Conservation (phyloP, 805 yeast species). For the Vanderwaltozyma tropicalis region DNA sequence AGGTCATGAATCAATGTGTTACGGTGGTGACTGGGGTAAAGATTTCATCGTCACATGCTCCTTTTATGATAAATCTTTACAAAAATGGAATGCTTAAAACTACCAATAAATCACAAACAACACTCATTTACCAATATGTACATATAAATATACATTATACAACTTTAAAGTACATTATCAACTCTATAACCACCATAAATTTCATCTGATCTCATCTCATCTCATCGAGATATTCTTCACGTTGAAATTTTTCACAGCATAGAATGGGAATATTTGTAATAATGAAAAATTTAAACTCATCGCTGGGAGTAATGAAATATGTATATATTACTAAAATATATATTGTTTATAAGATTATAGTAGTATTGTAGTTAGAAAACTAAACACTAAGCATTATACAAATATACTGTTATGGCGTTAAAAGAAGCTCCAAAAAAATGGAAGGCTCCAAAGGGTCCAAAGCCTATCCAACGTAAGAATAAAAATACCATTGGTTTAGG, state of each 20-base stretch:
- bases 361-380: background rate
- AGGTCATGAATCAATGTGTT: conserved; percentile 86
- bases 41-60: conserved; percentile 71
- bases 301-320: too few relatives aligned
- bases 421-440: conserved; percentile 54
- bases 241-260: background rate
- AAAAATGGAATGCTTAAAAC: conserved; percentile 46
- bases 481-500: conserved; percentile 82
- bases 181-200: too few relatives aligned
- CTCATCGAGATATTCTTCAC: too few relatives aligned
- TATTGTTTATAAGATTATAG: too few relatives aligned
- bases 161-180: background rate
- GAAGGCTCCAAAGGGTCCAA: conserved; percentile 89
- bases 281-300: background rate
- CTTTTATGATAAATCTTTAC: conserved; percentile 78
- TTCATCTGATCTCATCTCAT: background rate
- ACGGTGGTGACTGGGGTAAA: conserved; percentile 83
- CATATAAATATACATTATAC: too few relatives aligned
- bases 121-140: too few relatives aligned
- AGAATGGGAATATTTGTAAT: background rate
- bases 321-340: too few relatives aligned
- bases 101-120: too few relatives aligned
- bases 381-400: background rate
- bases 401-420: conserved; percentile 27
- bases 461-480: conserved; percentile 75